Conservation (phyloP, 2,329 filamentous ascomycete species). For the Colletotrichum lini region DNA sequence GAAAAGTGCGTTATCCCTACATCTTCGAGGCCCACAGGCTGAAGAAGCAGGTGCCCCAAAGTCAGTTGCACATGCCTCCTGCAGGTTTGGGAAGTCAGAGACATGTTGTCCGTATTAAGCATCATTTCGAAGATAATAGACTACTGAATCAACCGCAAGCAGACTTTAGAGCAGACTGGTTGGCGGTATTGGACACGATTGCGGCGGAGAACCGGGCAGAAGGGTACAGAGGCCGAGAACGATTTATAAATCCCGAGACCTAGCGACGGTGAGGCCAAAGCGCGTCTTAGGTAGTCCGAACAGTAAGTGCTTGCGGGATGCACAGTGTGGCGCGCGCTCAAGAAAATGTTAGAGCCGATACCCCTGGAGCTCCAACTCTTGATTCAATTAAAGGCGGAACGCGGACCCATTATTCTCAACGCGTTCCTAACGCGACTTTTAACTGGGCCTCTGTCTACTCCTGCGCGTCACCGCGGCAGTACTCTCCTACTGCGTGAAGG, state of each 20-base stretch:
- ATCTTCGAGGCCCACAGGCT: too few species aligned
- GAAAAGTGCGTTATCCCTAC: too few species aligned
- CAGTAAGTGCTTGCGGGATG: neutral
- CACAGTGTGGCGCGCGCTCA: neutral
- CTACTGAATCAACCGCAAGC: too few species aligned
- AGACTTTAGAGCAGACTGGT: neutral
- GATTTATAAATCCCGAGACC: neutral
- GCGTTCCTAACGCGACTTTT: conserved; percentile 19
- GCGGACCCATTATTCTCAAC: neutral
- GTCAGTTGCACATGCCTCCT: too few species aligned
- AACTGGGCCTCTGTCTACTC: neutral
- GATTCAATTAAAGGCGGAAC: conserved; percentile 17
- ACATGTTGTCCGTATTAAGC: too few species aligned
- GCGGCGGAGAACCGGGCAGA: neutral
- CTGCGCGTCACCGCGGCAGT: conserved; percentile 12
- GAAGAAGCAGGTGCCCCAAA: too few species aligned
- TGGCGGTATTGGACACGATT: too few species aligned
- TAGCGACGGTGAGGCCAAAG: neutral
- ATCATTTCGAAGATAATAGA: too few species aligned
- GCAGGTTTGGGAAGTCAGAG: too few species aligned
- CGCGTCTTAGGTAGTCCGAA: neutral
- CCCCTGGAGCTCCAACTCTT: neutral
- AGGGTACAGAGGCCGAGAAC: neutral
- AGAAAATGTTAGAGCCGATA: neutral
- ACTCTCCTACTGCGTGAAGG: neutral